Percentiles rank a stretch among this genome's conserved stretches.
Conservation (phyloP, 1,139 yeast genomes). For the Sugiyamaella neomexicana region DNA sequence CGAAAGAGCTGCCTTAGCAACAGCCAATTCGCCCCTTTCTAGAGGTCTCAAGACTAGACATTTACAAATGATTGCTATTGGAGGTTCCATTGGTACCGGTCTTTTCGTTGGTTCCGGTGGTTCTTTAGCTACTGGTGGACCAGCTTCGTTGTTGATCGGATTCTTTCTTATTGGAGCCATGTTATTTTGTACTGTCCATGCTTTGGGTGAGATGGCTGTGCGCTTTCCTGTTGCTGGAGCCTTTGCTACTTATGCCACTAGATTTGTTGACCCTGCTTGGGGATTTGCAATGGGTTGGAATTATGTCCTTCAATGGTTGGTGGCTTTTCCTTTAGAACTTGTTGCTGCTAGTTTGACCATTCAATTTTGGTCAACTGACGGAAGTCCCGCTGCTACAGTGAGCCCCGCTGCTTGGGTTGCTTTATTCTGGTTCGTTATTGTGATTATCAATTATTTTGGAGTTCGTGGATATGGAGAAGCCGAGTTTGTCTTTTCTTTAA, state of each 20-base stretch:
- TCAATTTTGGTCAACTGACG: constrained; percentile 61
- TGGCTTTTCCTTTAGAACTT: constrained; percentile 73
- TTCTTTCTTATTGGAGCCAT: constrained; percentile 47
- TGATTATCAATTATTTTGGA: constrained; percentile 64
- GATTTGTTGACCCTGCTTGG: constrained; percentile 65
- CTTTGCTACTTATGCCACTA: constrained; percentile 51
- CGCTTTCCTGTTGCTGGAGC: constrained; percentile 65
- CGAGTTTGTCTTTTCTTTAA: constrained; percentile 61
- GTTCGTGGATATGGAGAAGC: constrained; percentile 78
- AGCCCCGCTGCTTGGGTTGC: constrained; percentile 68
- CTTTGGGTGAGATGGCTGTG: constrained; percentile 64
- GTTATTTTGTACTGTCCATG: constrained; percentile 56
- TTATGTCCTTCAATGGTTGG: constrained; percentile 77
- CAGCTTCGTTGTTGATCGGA: constrained; percentile 63
- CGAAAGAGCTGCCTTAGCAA: constrained; percentile 32
- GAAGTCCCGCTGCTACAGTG: constrained; percentile 51
- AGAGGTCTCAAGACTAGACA: constrained; percentile 64
- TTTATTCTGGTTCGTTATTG: constrained; percentile 58
- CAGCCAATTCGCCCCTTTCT: constrained; percentile 67
- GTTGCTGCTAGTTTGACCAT: constrained; percentile 78
- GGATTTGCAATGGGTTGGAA: constrained; percentile 86
- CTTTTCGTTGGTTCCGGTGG: constrained; percentile 68
- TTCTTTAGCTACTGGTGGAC: constrained; percentile 60
- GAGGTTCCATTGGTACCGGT: constrained; percentile 84
- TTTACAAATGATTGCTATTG: constrained; percentile 83